Evolutionary conservation across 257 asterid species (phyloP).

Genomic region (Petunia axillaris): DNA sequence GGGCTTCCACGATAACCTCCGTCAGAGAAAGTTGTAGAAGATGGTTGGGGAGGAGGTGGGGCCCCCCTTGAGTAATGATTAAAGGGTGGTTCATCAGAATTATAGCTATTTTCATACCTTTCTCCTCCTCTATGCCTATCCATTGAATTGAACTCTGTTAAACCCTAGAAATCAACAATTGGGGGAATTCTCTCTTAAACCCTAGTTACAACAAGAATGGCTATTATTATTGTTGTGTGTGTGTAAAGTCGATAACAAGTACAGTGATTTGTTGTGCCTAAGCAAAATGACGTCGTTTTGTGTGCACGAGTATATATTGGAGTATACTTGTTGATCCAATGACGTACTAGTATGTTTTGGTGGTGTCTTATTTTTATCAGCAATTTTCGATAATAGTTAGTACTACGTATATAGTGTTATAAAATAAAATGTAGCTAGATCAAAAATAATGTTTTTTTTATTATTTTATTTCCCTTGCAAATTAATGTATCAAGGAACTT

Average conservation of each 20-base stretch:
- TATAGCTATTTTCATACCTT: slow-evolving; percentile 39
- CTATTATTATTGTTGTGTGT: neutral
- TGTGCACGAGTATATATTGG: neutral
- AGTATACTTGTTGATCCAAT: too few species aligned
- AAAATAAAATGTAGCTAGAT: too few species aligned
- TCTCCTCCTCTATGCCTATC: slow-evolving; percentile 62
- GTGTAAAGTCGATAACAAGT: neutral
- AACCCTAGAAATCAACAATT: neutral
- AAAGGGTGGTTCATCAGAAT: slow-evolving; percentile 27
- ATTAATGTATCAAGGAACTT: too few species aligned
- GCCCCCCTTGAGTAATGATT: slow-evolving; percentile 16
- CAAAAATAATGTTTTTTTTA: too few species aligned
- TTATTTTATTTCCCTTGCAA: too few species aligned
- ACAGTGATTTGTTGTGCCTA: neutral
- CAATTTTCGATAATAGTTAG: too few species aligned
- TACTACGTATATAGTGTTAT: too few species aligned
- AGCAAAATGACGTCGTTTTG: neutral
- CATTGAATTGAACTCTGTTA: slow-evolving; percentile 33
- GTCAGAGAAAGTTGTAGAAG: slow-evolving; percentile 34
- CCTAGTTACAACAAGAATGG: neutral
- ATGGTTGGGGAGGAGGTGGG: neutral
- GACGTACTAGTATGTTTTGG: too few species aligned
- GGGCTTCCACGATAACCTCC: slow-evolving; percentile 17
- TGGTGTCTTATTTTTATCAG: too few species aligned
- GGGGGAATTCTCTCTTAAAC: neutral